phyloP scores from a whole-genome alignment of 2,329 filamentous ascomycete species.

The Monosporascus sp. region DNA sequence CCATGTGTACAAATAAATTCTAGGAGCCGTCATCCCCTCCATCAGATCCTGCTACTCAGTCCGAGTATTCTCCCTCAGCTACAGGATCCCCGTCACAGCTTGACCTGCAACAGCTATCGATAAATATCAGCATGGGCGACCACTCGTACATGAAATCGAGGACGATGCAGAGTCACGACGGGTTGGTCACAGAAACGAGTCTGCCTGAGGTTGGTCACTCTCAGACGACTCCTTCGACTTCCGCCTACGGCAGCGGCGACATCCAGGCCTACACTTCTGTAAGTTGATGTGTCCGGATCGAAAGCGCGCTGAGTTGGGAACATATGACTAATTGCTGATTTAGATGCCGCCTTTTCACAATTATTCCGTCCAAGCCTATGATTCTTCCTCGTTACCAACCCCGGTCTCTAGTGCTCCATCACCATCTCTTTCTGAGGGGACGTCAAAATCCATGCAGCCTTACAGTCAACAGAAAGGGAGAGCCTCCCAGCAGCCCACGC shows the following conservation, averaged over 20 bases:
- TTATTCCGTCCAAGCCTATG: conserved; percentile 31
- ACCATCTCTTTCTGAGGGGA: conserved; percentile 40
- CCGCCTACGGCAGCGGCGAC: conserved; percentile 21
- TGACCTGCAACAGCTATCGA: conserved; percentile 7
- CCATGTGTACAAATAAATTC: conserved; percentile 21
- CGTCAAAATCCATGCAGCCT: conserved; percentile 33
- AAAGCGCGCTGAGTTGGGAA: not conserved
- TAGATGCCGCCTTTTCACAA: conserved; percentile 34
- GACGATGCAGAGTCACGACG: conserved; percentile 17
- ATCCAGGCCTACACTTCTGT: conserved; percentile 23
- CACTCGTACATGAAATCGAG: conserved; percentile 16
- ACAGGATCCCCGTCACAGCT: conserved; percentile 10
- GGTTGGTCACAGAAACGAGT: conserved; percentile 13
- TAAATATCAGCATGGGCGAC: conserved; percentile 21
- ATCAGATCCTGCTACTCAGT: conserved; percentile 10
- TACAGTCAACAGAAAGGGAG: conserved; percentile 34
- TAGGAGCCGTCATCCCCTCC: conserved; percentile 10
- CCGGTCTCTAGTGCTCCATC: conserved; percentile 46
- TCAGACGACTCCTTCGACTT: conserved; percentile 16
- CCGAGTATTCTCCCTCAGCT: conserved; percentile 6
- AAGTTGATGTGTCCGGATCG: conserved; percentile 8
- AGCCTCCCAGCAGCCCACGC: conserved; percentile 40
- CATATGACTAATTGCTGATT: conserved; percentile 12
- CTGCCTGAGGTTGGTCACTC: conserved; percentile 15
- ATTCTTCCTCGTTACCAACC: conserved; percentile 41